Conservation (phyloP, 805 yeast species). For the Yamadazyma scolyti region DNA sequence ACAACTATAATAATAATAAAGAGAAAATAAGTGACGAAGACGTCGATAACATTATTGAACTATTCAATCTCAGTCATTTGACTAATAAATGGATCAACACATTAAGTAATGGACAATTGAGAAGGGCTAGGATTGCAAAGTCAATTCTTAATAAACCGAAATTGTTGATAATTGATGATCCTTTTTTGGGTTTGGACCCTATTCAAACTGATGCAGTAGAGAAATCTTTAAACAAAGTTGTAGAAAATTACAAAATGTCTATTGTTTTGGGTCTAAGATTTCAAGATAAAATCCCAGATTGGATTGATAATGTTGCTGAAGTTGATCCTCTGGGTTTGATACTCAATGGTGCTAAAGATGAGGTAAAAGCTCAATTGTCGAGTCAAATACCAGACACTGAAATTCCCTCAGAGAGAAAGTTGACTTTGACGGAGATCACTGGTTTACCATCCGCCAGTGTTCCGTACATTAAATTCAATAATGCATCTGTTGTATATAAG, state of each 20-base stretch:
- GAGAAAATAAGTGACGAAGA: slow-evolving; percentile 28
- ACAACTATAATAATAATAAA: slow-evolving; percentile 44
- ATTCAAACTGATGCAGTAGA: slow-evolving; percentile 60
- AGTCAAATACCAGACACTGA: slow-evolving; percentile 3
- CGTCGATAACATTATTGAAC: slow-evolving; percentile 15
- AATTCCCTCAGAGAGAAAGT: slow-evolving; percentile 11
- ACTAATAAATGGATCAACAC: slow-evolving; percentile 78
- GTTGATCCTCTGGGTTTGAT: slow-evolving; percentile 55
- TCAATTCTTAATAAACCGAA: slow-evolving; percentile 64
- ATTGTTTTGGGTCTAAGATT: slow-evolving; percentile 72
- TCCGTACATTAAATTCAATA: slow-evolving; percentile 44
- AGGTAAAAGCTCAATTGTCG: slow-evolving; percentile 11
- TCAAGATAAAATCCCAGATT: slow-evolving; percentile 73
- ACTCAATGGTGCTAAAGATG: slow-evolving; percentile 42
- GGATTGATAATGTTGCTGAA: slow-evolving; percentile 73
- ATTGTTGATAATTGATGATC: slow-evolving; percentile 79
- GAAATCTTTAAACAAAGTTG: slow-evolving; percentile 36
- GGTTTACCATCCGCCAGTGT: slow-evolving; percentile 1
- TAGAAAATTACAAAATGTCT: slow-evolving; percentile 42
- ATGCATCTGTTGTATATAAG: slow-evolving; percentile 63
- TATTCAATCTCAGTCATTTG: slow-evolving; percentile 54
- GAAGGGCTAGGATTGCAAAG: slow-evolving; percentile 84
- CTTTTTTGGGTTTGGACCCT: slow-evolving; percentile 89
- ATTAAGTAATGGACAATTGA: slow-evolving; percentile 87
- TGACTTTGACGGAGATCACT: slow-evolving; percentile 7